Evolutionary conservation across 1,284 basidiomycete genomes (phyloP).

Genomic region (Cystobasidium slooffiae): DNA sequence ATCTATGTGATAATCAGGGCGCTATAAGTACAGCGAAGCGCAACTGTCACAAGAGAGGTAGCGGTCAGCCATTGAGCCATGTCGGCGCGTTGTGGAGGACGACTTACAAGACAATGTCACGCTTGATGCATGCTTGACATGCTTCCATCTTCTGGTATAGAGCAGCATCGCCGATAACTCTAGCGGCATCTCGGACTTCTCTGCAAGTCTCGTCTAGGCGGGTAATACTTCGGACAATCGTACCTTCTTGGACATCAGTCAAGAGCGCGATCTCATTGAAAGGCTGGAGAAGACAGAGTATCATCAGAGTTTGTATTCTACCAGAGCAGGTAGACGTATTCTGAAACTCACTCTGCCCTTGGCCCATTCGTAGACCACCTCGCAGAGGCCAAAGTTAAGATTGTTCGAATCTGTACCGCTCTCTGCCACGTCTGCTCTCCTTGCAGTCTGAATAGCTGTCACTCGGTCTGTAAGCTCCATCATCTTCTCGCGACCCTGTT

Average conservation of each 20-base stretch:
- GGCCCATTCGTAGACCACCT: constrained; percentile 99
- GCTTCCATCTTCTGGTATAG: constrained; percentile 98
- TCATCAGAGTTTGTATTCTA: background rate
- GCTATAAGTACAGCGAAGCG: constrained; percentile 40
- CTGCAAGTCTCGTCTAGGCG: constrained; percentile 95
- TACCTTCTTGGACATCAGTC: constrained; percentile 95
- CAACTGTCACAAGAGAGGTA: constrained; percentile 16
- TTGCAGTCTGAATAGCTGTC: constrained; percentile 73
- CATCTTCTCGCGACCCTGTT: constrained; percentile 74
- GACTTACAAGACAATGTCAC: constrained; percentile 66
- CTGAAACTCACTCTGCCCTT: constrained; percentile 79
- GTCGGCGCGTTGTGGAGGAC: constrained; percentile 35
- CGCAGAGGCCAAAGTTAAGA: constrained; percentile 86
- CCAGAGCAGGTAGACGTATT: background rate
- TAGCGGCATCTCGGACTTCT: constrained; percentile 93
- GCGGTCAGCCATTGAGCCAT: constrained; percentile 13
- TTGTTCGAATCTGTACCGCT: constrained; percentile 70
- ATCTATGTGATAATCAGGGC: background rate
- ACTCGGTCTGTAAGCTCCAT: constrained; percentile 81
- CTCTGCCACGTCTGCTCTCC: constrained; percentile 69
- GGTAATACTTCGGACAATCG: constrained; percentile 94
- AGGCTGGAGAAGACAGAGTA: constrained; percentile 64
- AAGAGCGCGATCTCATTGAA: constrained; percentile 91
- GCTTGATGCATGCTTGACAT: constrained; percentile 86
- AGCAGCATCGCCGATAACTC: constrained; percentile 94